A percentile compares a stretch with the other conserved stretches of the same genome.
These are phyloP conservation scores for Paxillus involutus DNA, from an alignment of 768 basidiomycete genomes.

Conservation along the genomic window DNA sequence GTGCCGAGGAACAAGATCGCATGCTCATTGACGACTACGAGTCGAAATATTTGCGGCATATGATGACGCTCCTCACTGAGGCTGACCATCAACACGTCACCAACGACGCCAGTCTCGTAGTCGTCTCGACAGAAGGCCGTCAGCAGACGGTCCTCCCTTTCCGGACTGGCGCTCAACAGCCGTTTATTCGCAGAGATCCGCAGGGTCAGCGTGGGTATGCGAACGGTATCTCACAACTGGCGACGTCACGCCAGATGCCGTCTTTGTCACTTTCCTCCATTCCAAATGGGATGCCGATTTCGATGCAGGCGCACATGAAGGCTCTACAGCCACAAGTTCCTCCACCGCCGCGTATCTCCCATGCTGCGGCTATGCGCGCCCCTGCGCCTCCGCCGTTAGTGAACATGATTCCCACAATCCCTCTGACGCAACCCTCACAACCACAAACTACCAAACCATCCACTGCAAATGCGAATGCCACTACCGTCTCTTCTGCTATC, in stretches of 20 bases:
- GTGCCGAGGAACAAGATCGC: constrained; percentile 68
- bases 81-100: constrained; percentile 48
- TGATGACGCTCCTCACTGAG: constrained; percentile 58
- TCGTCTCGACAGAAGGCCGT: constrained; percentile 48
- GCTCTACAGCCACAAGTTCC: constrained; percentile 53
- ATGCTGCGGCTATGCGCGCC: constrained; percentile 37
- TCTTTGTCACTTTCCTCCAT: constrained; percentile 25
- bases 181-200: constrained; percentile 26
- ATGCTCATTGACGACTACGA: constrained; percentile 72
- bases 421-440: constrained; percentile 36
- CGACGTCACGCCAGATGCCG: constrained; percentile 19
- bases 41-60: constrained; percentile 53
- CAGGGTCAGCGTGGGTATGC: constrained; percentile 21
- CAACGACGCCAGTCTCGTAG: constrained; percentile 49
- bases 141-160: constrained; percentile 52
- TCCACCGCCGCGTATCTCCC: constrained; percentile 55
- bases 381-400: constrained; percentile 38
- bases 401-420: constrained; percentile 30
- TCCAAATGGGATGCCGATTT: constrained; percentile 52
- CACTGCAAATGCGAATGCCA: constrained; percentile 32
- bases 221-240: constrained; percentile 27
- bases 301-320: constrained; percentile 60
- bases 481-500: constrained; percentile 40
- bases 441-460: constrained; percentile 28
- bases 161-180: constrained; percentile 31